Evolutionary conservation across 495 filamentous ascomycete genomes (phyloP), one percentile per base, ranked within the genome.

Genomic region (Neohortaea acidophila): DNA sequence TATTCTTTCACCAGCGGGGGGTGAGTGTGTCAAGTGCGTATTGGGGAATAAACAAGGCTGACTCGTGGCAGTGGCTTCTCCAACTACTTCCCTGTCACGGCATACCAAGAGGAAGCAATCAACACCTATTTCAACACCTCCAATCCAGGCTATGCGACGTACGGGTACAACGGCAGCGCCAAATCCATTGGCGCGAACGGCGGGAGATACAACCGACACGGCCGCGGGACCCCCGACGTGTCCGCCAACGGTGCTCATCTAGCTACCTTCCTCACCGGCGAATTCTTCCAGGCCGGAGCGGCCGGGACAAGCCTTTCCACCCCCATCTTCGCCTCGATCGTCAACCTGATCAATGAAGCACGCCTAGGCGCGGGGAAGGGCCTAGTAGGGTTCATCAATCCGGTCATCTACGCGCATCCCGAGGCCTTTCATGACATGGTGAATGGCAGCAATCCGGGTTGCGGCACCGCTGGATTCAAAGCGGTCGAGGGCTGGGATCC

Each of bases 141-240:
- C n/a, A n/a, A n/a, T n/a, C n/a, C n/a, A n/a, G n/a, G n/a, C n/a
- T n/a, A n/a, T n/a, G n/a, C n/a, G n/a, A n/a, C n/a, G n/a, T n/a
- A n/a, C n/a, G n/a, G n/a, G n/a, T n/a, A n/a, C n/a, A n/a, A n/a
- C n/a, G n/a, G n/a, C n/a, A n/a, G n/a, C n/a, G n/a, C n/a, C n/a
- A n/a, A n/a, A n/a, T n/a, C n/a, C n/a, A n/a, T n/a, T n/a, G n/a
- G n/a, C n/a, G n/a, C n/a, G n/a, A n/a, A n/a, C n/a, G n/a, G n/a
- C n/a, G n/a, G n/a, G n/a, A n/a, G n/a, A n/a, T n/a, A n/a, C n/a
- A n/a, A n/a, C n/a, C n/a, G n/a, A n/a, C n/a, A n/a, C n/a, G n/a
- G n/a, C n/a, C n/a, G 28, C 28, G 81, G 68, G 0, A 76, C 80
- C 57, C 81, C 81, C 12, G 81, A 86, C 43, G 67, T 86, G 25